phyloP scores from a whole-genome alignment of 2,329 filamentous ascomycete species.

The Colletotrichum melonis region DNA sequence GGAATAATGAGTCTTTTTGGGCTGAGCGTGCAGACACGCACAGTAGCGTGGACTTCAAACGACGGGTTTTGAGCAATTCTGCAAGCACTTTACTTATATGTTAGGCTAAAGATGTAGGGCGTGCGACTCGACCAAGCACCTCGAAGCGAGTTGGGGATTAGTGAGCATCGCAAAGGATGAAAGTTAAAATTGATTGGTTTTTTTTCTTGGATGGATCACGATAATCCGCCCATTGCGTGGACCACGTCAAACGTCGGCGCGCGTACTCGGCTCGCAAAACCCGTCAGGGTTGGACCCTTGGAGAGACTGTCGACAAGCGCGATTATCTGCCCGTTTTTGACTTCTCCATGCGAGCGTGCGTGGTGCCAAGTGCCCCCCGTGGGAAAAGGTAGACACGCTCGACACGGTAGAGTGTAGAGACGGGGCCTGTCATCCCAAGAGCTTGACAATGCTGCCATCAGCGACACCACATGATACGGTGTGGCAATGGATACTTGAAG shows the following conservation, averaged over 20 bases:
- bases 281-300: conserved; percentile 14
- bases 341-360: conserved; percentile 15
- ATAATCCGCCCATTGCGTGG: background rate
- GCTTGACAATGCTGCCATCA: conserved; percentile 8
- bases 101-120: background rate
- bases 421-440: conserved; percentile 32
- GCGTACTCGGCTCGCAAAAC: background rate
- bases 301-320: background rate
- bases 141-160: background rate
- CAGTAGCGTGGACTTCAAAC: conserved; percentile 10
- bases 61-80: background rate
- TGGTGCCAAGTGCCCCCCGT: background rate
- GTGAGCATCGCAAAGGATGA: background rate
- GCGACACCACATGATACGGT: conserved; percentile 29
- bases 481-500: conserved; percentile 2
- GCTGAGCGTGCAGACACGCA: conserved; percentile 2
- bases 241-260: background rate
- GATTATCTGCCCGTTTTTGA: conserved; percentile 15
- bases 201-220: background rate
- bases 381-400: background rate
- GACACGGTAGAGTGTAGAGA: background rate
- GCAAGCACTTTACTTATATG: background rate
- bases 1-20: background rate
- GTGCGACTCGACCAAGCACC: background rate
- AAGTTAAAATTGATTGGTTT: background rate